Percentiles rank a stretch among this genome's conserved stretches.
Conservation (phyloP, 2,329 filamentous ascomycete genomes). For the Colletotrichum orbiculare region DNA sequence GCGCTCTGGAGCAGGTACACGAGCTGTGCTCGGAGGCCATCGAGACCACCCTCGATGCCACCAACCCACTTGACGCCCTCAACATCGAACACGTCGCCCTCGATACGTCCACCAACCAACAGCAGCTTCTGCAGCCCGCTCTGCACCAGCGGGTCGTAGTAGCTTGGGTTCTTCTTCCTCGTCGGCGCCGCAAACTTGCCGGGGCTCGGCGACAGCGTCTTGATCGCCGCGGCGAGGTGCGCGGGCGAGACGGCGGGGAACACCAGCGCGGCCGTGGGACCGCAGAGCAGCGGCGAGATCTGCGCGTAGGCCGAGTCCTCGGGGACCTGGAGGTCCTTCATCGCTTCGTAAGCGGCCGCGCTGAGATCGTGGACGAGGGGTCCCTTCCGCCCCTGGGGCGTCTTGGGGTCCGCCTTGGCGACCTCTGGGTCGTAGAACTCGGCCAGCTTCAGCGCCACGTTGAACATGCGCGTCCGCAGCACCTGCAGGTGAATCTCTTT, state of each 20-base stretch:
- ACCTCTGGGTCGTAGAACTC: constrained; percentile 77
- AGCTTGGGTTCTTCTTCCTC: constrained; percentile 80
- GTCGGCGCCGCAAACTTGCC: constrained; percentile 82
- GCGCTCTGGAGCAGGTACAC: constrained; percentile 83
- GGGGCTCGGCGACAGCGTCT: constrained; percentile 78
- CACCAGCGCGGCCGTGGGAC: constrained; percentile 82
- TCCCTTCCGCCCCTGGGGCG: constrained; percentile 44
- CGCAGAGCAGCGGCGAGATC: constrained; percentile 81
- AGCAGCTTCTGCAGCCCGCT: constrained; percentile 87
- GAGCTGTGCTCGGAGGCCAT: constrained; percentile 83
- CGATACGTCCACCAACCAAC: constrained; percentile 86
- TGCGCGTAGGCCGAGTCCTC: constrained; percentile 60
- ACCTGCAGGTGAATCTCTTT: constrained; percentile 80
- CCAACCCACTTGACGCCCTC: constrained; percentile 75
- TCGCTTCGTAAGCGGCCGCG: constrained; percentile 60
- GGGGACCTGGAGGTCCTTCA: constrained; percentile 51
- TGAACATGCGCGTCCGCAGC: constrained; percentile 89
- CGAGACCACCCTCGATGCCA: constrained; percentile 82
- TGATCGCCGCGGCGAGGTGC: constrained; percentile 84
- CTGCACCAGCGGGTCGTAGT: constrained; percentile 84
- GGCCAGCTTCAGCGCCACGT: constrained; percentile 83
- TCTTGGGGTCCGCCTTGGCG: constrained; percentile 43
- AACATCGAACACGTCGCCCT: constrained; percentile 84
- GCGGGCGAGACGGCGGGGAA: constrained; percentile 86
- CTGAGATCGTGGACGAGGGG: constrained; percentile 64